Evolutionary conservation across 805 yeast species (phyloP), one percentile per base, ranked within the genome.

Genomic region (Grigorovia yakushimaensis): DNA sequence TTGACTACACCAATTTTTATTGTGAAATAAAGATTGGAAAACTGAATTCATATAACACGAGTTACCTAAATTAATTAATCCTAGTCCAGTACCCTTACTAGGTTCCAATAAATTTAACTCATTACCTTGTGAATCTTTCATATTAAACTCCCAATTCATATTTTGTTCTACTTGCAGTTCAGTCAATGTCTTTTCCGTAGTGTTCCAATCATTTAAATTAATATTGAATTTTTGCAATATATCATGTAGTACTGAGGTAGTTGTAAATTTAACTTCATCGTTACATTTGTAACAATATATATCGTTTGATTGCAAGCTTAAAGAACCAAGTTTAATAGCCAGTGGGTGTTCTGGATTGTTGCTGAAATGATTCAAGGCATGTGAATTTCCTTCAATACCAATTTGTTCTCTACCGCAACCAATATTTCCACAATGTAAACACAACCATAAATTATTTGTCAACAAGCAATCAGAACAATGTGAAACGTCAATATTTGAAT

Each of bases 391-490:
- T n/a, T 88, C 83, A 11, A 84, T 78, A 35, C 98, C 98, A 60
- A 85, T 87, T 65, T 93, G 98, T 30, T 81, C 81, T 53, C 99
- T 72, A 5, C 99, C 99, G 68, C 99, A 93, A 4, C 96, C 96
- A 10, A 88, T 57, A n/a, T 76, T 68, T 1, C 98, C 98, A 73
- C 98, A 93, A 43, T 77, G 76, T 42, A 93, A 67, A 69, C 99
- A 93, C 17, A 93, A 71, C 99, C 99, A 93, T 42, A 93, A 66
- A 61, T 93, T 93, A 53, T 82, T 84, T 27, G 67, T 64, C 53
- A 93, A 69, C 1, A 75, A 84, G 67, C 95, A 85, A 10, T 62
- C 62, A 2, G 55, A 51, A 62, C 94, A 85, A 43, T 74, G 3
- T 62, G 21, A 6, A 45, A 36, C 19, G 35, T 43, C 41, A 1